Evolutionary conservation across 345 rosid genomes (phyloP).

Genomic region (Brassica rapa): DNA sequence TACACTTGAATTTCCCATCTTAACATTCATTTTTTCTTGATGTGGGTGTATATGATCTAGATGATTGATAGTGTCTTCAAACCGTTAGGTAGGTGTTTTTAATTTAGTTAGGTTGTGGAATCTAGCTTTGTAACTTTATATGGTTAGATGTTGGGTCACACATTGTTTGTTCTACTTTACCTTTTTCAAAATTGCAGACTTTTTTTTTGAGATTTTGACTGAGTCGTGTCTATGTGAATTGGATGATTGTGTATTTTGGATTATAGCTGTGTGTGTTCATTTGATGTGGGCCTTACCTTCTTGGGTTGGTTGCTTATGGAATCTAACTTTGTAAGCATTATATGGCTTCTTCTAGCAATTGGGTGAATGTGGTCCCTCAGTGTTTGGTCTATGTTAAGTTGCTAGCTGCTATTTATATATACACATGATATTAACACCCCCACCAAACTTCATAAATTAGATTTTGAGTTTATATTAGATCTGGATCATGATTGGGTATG

Average conservation of each 20-base stretch:
- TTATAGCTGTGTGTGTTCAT: constrained; percentile 11
- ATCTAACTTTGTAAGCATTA: constrained; percentile 27
- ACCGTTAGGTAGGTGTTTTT: not conserved
- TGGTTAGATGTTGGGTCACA: constrained; percentile 3
- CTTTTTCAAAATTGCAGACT: not conserved
- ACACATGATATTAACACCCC: constrained; percentile 20
- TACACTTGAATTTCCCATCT: constrained; percentile 19
- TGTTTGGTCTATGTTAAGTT: constrained; percentile 29
- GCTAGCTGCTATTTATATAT: constrained; percentile 14
- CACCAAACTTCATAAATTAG: constrained; percentile 16
- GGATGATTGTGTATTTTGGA: not conserved
- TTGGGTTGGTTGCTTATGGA: constrained; percentile 27
- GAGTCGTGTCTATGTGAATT: not conserved
- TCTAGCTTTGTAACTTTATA: not conserved
- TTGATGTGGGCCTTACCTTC: constrained; percentile 17
- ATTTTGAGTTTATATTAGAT: constrained; percentile 15
- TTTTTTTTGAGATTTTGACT: not conserved
- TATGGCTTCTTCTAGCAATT: constrained; percentile 24
- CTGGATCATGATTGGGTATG: not conserved
- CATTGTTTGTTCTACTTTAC: not conserved
- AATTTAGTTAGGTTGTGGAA: constrained; percentile 11
- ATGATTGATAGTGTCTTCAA: constrained; percentile 2
- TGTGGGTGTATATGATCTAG: not conserved
- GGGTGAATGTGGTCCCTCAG: constrained; percentile 33
- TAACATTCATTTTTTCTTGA: not conserved